Conservation (phyloP, 2,329 filamentous ascomycete genomes). For the Colletotrichum liriopes region DNA sequence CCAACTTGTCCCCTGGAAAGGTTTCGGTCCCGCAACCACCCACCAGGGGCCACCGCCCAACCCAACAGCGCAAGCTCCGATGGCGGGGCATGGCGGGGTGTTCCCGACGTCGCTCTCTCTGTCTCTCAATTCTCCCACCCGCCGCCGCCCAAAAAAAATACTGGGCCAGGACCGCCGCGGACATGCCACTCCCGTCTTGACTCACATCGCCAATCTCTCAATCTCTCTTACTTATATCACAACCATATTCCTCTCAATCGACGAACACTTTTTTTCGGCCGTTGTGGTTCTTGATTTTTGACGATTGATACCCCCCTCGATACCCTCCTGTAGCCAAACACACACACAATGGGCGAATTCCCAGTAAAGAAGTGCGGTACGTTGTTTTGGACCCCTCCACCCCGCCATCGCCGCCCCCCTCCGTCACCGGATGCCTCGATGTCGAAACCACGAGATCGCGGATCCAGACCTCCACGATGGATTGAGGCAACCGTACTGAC, state of each 20-base stretch:
- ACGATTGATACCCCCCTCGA: conserved; percentile 25
- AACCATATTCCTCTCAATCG: conserved; percentile 6
- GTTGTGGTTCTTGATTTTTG: neutral
- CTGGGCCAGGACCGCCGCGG: conserved; percentile 27
- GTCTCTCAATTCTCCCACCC: neutral
- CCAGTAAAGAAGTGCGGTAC: conserved; percentile 73
- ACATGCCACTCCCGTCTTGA: conserved; percentile 38
- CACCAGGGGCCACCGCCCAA: neutral
- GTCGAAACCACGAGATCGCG: conserved; percentile 1
- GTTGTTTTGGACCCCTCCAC: conserved; percentile 46
- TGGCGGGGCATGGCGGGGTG: conserved; percentile 45
- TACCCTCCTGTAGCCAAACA: conserved; percentile 1
- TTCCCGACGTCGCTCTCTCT: conserved; percentile 39
- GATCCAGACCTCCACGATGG: conserved; percentile 22
- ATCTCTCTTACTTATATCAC: conserved; percentile 12
- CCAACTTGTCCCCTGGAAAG: conserved; percentile 21
- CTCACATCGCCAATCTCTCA: conserved; percentile 36
- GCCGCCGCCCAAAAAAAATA: conserved; percentile 28
- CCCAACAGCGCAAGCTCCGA: conserved; percentile 33
- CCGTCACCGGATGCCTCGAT: conserved; percentile 26
- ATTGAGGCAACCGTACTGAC: conserved; percentile 18
- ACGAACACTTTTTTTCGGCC: neutral
- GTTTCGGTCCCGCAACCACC: neutral
- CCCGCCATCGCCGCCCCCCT: conserved; percentile 30
- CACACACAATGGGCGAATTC: conserved; percentile 56